Base-by-base conservation (phyloP, 2,329 filamentous ascomycete genomes). In the Pseudogymnoascus sp. region DNA sequence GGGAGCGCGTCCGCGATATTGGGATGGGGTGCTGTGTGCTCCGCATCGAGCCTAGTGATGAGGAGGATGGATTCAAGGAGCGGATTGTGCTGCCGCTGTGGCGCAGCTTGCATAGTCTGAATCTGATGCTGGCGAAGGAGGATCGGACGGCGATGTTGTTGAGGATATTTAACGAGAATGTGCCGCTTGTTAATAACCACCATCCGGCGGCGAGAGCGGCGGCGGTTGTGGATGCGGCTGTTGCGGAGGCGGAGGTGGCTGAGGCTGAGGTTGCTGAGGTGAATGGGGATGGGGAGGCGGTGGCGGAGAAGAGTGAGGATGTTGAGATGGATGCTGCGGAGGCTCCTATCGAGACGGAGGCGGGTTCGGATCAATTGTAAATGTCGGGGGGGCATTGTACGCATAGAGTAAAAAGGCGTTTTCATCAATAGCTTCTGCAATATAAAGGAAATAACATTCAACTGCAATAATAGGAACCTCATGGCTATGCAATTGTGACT, bases 121-220 rank as follows among this genome's bases (percentile, higher is more conserved):
- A 99, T 75, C 84, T 99, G 62, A 99, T 99, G 95, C 81, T 99
- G 72, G 93, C 95, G 60, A 99, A 99, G 79, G 95, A 99, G 75
- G 95, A 99, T 68, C 86, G 95, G 14, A 88, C 86, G 23, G 95
- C 95, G 0, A 96, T 97, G 91, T 79, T 97, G 69, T 80, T 97
- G 67, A 83, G 95, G 21, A 81, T 99, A 66, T 99, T 88, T 78
- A 96, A 97, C 73, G 93, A 97, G 70, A 88, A 88, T 29, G 88
- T 90, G 0, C 91, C 91, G 3, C 81, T 96, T 59, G 83, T 96
- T 67, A 96, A 72, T 73, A 82, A 80, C 62, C 73, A 75, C 7
- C 67, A 73, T 40, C 69, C 68, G 1, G 64, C 61, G 6, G 68
- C 73, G 36, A 69, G 68, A 36, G 67, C 68, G 23, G 26, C 47